Percentiles rank a stretch among this genome's conserved stretches.
Conservation (phyloP, 768 basidiomycete genomes). For the Hebeloma cylindrosporum region DNA sequence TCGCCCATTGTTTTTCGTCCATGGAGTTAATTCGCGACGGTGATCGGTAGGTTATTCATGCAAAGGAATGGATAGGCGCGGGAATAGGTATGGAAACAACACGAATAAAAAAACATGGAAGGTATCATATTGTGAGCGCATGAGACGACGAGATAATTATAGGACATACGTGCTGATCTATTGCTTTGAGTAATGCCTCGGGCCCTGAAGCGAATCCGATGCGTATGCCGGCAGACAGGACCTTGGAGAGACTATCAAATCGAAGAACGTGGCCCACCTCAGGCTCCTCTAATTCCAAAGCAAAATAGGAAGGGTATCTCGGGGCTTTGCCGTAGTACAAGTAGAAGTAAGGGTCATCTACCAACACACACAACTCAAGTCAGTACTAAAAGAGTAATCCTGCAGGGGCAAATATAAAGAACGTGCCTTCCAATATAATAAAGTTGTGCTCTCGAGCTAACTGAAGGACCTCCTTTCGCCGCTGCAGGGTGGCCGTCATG, state of each 20-base stretch:
- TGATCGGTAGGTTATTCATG: no score
- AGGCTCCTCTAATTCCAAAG: slow-evolving; percentile 66
- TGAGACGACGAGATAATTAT: slow-evolving; percentile 9
- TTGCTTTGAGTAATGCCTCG: slow-evolving; percentile 58
- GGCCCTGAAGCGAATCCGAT: slow-evolving; percentile 85
- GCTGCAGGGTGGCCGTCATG: slow-evolving; percentile 66
- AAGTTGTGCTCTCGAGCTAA: slow-evolving; percentile 74
- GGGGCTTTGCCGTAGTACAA: slow-evolving; percentile 69
- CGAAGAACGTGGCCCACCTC: slow-evolving; percentile 79
- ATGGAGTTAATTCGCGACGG: no score
- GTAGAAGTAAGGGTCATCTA: slow-evolving; percentile 69
- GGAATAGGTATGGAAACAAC: not conserved
- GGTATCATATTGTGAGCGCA: slow-evolving; percentile 6
- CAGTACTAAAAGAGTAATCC: not conserved
- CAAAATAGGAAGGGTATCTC: slow-evolving; percentile 78
- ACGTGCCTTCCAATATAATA: slow-evolving; percentile 79
- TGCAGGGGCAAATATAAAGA: not conserved
- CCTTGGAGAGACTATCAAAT: slow-evolving; percentile 89
- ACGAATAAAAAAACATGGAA: slow-evolving; percentile 2
- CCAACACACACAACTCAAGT: no score
- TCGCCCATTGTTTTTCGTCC: no score
- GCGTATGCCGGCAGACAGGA: slow-evolving; percentile 74
- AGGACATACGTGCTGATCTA: slow-evolving; percentile 65
- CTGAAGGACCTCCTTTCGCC: slow-evolving; percentile 69
- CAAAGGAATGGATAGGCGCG: not conserved